Percentiles rank a stretch among this genome's conserved stretches.
These are phyloP conservation scores for Colletotrichum tropicale DNA, from an alignment of 2,329 filamentous ascomycete genomes.

Conservation along the genomic window DNA sequence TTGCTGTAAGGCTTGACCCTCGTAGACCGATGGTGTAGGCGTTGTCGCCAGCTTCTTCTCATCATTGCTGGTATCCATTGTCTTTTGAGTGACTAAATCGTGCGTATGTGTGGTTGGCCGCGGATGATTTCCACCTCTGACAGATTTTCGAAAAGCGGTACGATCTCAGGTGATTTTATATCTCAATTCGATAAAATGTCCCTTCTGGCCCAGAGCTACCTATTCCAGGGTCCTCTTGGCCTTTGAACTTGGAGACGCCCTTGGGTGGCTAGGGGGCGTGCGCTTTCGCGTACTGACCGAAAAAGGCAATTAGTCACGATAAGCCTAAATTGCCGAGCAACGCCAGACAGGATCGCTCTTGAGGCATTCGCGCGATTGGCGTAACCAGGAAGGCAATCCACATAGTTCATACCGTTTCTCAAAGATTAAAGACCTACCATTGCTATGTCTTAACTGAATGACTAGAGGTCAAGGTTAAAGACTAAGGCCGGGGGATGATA, in stretches of 20 bases:
- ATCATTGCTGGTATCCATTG: not conserved
- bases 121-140: not conserved
- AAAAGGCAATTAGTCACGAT: not conserved
- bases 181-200: not conserved
- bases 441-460: no score
- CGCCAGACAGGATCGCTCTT: not conserved
- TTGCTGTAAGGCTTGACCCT: not conserved
- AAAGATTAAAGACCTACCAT: rapidly evolving
- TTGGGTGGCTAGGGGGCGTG: not conserved
- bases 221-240: not conserved
- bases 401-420: rapidly evolving
- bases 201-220: not conserved
- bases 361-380: not conserved
- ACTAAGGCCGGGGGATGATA: no score
- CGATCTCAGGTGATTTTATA: not conserved
- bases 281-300: not conserved
- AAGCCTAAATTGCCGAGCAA: not conserved
- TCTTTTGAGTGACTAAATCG: not conserved
- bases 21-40: not conserved
- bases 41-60: not conserved
- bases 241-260: not conserved
- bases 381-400: not conserved
- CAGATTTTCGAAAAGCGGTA: not conserved
- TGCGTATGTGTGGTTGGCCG: not conserved
- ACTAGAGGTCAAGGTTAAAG: no score